These are phyloP conservation scores for Euphrasia arctica DNA, from an alignment of 305 asterid genomes.

Conservation along the genomic window DNA sequence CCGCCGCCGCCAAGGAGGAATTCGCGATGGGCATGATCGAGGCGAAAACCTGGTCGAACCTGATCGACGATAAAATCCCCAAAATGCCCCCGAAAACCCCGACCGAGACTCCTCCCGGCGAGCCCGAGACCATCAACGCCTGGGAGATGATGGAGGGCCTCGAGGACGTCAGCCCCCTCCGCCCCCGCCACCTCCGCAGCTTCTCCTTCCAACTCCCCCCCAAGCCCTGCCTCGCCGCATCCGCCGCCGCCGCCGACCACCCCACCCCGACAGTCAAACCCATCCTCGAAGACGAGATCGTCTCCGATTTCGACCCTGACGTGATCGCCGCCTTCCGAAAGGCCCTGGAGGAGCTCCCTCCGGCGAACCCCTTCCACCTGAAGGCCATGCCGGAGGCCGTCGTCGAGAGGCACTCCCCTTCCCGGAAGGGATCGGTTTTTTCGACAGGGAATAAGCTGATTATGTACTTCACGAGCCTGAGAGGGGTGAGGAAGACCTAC, in stretches of 20 bases:
- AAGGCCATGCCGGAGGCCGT: constrained; percentile 19
- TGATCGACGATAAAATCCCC: constrained; percentile 74
- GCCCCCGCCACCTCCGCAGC: constrained; percentile 55
- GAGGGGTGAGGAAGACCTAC: constrained; percentile 88
- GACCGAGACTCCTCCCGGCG: constrained; percentile 59
- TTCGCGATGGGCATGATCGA: constrained; percentile 58
- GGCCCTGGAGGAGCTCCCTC: constrained; percentile 75
- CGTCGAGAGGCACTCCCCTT: neutral
- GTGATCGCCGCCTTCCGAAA: constrained; percentile 63
- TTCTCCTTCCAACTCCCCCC: constrained; percentile 53
- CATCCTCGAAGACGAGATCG: constrained; percentile 21
- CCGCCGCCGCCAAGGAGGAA: constrained; percentile 31
- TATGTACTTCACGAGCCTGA: constrained; percentile 74
- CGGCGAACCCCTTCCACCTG: constrained; percentile 64
- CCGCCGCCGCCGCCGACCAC: constrained; percentile 34
- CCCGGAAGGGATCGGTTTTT: neutral
- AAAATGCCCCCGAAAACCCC: constrained; percentile 66
- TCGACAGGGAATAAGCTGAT: constrained; percentile 30
- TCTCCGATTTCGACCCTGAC: constrained; percentile 69
- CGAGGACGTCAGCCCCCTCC: constrained; percentile 63
- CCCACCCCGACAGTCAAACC: constrained; percentile 52
- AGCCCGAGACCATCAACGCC: constrained; percentile 73
- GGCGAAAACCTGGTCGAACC: constrained; percentile 79
- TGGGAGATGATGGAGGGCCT: constrained; percentile 96
- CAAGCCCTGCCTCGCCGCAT: constrained; percentile 23